A percentile compares a stretch with the other conserved stretches of the same genome.
Evolutionary conservation across 148 eudicot genomes (phyloP).

Genomic region (Salicornia ramosissima): DNA sequence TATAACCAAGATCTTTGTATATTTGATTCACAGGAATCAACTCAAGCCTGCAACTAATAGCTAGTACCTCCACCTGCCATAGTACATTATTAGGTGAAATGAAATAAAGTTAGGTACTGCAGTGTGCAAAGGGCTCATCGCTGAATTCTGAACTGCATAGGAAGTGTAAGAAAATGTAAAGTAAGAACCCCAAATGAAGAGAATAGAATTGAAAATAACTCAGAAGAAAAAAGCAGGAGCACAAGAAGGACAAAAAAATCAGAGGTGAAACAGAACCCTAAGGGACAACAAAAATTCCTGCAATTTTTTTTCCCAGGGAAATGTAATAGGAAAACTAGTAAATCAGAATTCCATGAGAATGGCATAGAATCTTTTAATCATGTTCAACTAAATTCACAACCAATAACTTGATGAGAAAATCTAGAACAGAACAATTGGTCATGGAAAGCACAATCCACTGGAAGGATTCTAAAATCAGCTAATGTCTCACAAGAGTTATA

Average conservation of each 20-base stretch:
- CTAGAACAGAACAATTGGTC: not conserved
- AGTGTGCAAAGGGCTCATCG: not conserved
- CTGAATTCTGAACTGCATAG: not conserved
- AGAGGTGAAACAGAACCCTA: not conserved
- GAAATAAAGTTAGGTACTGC: not conserved
- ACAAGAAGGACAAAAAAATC: not conserved
- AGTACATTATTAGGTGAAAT: constrained; percentile 4
- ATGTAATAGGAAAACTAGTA: not conserved
- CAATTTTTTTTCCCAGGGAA: not conserved
- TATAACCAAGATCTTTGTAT: constrained; percentile 38
- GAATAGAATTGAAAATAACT: no score
- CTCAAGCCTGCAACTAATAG: constrained; percentile 52
- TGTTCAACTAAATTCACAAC: not conserved
- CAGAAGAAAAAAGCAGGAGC: not conserved
- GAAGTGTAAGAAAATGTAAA: not conserved
- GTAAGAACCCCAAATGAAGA: not conserved
- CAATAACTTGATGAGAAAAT: not conserved
- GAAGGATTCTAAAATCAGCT: no score
- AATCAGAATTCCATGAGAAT: not conserved
- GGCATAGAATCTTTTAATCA: not conserved
- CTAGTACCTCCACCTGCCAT: constrained; percentile 62
- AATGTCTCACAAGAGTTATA: no score
- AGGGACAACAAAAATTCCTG: not conserved
- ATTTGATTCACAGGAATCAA: constrained; percentile 43
- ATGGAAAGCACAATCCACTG: no score